phyloP scores from a whole-genome alignment of 495 filamentous ascomycete species.

The Aspergillus ellipticus region DNA sequence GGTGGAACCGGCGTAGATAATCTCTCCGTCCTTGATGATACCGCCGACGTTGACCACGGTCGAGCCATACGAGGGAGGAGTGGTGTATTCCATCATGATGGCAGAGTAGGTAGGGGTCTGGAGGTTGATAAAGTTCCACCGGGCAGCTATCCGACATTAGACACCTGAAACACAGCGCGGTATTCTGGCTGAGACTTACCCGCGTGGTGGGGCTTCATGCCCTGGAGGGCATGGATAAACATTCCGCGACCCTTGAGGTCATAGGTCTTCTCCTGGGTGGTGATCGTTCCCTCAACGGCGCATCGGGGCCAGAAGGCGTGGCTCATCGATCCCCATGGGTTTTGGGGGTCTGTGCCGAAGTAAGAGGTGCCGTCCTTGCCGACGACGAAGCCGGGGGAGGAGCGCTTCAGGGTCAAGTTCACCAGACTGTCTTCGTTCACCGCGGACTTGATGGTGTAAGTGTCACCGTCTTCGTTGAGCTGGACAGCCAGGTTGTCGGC shows the following conservation, averaged over 20 bases:
- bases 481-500: constrained; percentile 78
- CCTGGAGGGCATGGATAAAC: constrained; percentile 81
- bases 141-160: constrained; percentile 56
- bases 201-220: constrained; percentile 98
- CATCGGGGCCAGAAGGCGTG: constrained; percentile 93
- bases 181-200: constrained; percentile 42
- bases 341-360: constrained; percentile 76
- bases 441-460: constrained; percentile 81
- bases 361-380: constrained; percentile 82
- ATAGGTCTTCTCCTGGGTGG: constrained; percentile 77
- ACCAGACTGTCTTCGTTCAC: constrained; percentile 73
- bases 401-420: constrained; percentile 73
- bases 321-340: constrained; percentile 89
- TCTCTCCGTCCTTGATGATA: constrained; percentile 73
- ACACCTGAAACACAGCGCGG: constrained; percentile 6
- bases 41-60: constrained; percentile 83
- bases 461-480: constrained; percentile 75
- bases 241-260: constrained; percentile 77
- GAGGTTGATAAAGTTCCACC: constrained; percentile 92
- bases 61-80: constrained; percentile 88
- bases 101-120: constrained; percentile 83
- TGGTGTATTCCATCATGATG: constrained; percentile 93
- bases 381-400: constrained; percentile 75
- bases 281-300: constrained; percentile 72
- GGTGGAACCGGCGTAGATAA: constrained; percentile 65